These are phyloP conservation scores for Aspergillus cavernicola DNA, from an alignment of 495 filamentous ascomycete species.

Conservation along the genomic window DNA sequence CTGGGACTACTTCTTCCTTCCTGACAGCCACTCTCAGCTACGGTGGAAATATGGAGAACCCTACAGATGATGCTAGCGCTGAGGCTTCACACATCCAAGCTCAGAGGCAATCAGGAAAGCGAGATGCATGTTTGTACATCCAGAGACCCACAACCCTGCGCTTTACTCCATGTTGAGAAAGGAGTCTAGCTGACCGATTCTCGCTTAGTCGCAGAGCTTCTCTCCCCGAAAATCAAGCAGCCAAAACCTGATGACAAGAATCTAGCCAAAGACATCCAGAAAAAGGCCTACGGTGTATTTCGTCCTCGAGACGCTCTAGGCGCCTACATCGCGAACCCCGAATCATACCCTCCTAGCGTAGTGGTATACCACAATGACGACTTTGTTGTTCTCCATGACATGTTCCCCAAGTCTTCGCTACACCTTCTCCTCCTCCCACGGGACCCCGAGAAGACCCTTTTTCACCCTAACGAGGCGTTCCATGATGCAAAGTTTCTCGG, in stretches of 20 bases:
- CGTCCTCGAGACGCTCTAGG: conserved; percentile 60
- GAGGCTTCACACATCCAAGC: background rate
- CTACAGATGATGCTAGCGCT: background rate
- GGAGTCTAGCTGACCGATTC: background rate
- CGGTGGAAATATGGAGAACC: background rate
- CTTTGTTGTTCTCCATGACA: conserved; percentile 79
- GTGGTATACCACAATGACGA: conserved; percentile 67
- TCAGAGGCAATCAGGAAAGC: conserved; percentile 28
- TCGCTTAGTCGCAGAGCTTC: conserved; percentile 61
- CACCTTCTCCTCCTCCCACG: conserved; percentile 87
- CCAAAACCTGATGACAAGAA: conserved; percentile 27
- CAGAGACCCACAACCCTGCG: background rate
- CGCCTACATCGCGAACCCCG: conserved; percentile 67
- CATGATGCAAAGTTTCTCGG: conserved; percentile 65
- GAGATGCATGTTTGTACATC: conserved; percentile 40
- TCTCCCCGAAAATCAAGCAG: conserved; percentile 56
- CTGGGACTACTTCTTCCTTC: background rate
- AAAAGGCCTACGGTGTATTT: conserved; percentile 22
- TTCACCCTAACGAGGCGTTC: conserved; percentile 79
- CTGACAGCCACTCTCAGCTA: background rate
- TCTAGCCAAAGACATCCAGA: conserved; percentile 26
- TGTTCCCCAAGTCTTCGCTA: conserved; percentile 78
- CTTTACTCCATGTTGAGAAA: background rate
- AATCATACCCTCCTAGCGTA: conserved; percentile 52
- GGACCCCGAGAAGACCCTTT: conserved; percentile 51